These are phyloP conservation scores for Prosopis cineraria DNA, from an alignment of 306 rosid species.

Conservation along the genomic window DNA sequence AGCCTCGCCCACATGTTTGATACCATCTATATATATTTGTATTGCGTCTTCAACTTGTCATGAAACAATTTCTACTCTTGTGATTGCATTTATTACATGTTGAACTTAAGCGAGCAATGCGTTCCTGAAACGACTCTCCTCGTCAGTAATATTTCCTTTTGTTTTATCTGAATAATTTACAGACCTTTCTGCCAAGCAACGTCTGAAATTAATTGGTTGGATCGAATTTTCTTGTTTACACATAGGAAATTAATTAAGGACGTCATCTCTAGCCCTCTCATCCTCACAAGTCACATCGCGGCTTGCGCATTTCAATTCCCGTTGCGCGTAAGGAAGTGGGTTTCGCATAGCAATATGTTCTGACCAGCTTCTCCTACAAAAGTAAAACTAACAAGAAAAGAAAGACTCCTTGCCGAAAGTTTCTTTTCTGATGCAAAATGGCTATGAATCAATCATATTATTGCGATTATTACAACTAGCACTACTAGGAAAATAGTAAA, in stretches of 20 bases:
- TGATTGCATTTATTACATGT: slow-evolving; percentile 45
- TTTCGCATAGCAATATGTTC: neutral
- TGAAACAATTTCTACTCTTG: slow-evolving; percentile 41
- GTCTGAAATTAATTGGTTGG: neutral
- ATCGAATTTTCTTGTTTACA: slow-evolving; percentile 1
- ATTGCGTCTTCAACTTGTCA: slow-evolving; percentile 30
- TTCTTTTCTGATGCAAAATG: neutral
- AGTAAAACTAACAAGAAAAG: neutral
- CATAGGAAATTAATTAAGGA: slow-evolving; percentile 14
- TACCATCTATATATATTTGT: slow-evolving; percentile 19
- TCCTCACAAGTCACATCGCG: slow-evolving; percentile 33
- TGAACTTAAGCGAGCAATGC: slow-evolving; percentile 37
- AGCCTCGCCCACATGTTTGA: slow-evolving; percentile 17
- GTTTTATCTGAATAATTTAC: neutral
- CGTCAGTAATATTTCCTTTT: neutral
- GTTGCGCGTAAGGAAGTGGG: neutral
- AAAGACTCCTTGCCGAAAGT: neutral
- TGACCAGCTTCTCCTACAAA: neutral
- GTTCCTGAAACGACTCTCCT: slow-evolving; percentile 19
- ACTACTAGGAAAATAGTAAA: too few relatives aligned
- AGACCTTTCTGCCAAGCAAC: neutral
- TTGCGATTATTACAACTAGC: neutral
- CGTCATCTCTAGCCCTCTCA: neutral
- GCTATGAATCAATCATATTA: neutral
- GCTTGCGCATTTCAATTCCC: neutral